phyloP scores from a whole-genome alignment of 495 filamentous ascomycete species.

The Xylaria cubensis region DNA sequence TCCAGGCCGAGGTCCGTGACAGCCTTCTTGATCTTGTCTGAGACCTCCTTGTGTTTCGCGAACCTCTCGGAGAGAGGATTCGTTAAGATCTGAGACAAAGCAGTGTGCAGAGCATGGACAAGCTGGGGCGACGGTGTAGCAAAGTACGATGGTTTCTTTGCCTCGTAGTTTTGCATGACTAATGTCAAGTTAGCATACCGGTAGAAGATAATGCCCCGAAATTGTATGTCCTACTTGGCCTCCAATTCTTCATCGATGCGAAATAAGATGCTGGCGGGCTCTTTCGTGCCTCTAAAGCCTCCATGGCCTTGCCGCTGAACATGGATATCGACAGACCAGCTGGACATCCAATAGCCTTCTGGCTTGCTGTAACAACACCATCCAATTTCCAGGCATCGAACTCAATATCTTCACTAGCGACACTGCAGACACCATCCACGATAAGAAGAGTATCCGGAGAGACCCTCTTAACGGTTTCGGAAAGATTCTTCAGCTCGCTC shows the following conservation, averaged over 20 bases:
- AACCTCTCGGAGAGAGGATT: slow-evolving; percentile 80
- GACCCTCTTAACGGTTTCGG: slow-evolving; percentile 80
- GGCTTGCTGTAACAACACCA: slow-evolving; percentile 89
- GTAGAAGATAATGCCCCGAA: neutral
- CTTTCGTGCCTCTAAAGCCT: slow-evolving; percentile 78
- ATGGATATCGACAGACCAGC: slow-evolving; percentile 93
- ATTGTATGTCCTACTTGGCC: slow-evolving; percentile 68
- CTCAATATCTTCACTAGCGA: slow-evolving; percentile 91
- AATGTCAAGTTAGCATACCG: slow-evolving; percentile 10
- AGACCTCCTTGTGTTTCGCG: slow-evolving; percentile 74
- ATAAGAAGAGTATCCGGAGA: slow-evolving; percentile 89
- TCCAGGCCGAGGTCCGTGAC: slow-evolving; percentile 80
- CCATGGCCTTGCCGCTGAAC: slow-evolving; percentile 87
- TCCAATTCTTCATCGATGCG: slow-evolving; percentile 95
- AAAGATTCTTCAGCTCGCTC: slow-evolving; percentile 83
- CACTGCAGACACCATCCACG: slow-evolving; percentile 96
- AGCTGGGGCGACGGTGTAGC: slow-evolving; percentile 95
- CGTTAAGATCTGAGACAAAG: slow-evolving; percentile 84
- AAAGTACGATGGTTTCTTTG: slow-evolving; percentile 95
- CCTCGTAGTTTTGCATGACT: slow-evolving; percentile 99
- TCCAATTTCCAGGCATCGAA: slow-evolving; percentile 96
- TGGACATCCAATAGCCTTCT: slow-evolving; percentile 95
- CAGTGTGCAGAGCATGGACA: slow-evolving; percentile 90
- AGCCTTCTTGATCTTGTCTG: slow-evolving; percentile 81
- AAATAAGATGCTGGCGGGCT: slow-evolving; percentile 86